Percentiles rank a stretch among this genome's conserved stretches.
phyloP scores from a whole-genome alignment of 441 rosid species.

The Brassica hybrid region DNA sequence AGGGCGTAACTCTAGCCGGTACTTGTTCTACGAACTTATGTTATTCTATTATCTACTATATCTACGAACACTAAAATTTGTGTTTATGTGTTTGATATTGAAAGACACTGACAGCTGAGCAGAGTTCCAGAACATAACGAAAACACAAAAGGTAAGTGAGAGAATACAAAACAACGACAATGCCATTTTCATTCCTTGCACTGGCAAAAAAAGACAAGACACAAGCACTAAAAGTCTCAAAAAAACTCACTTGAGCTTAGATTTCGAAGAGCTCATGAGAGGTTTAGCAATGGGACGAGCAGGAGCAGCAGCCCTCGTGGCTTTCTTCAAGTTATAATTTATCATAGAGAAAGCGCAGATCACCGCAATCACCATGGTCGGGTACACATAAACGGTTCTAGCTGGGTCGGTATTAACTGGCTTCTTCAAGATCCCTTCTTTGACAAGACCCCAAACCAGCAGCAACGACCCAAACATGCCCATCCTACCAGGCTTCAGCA shows the following conservation, averaged over 20 bases:
- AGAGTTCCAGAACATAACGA: background rate
- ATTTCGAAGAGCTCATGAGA: slow-evolving; percentile 80
- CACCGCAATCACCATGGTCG: slow-evolving; percentile 81
- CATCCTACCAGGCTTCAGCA: slow-evolving; percentile 89
- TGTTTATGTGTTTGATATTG: background rate
- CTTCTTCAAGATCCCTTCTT: slow-evolving; percentile 92
- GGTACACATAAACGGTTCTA: slow-evolving; percentile 75
- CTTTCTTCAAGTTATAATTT: slow-evolving; percentile 84
- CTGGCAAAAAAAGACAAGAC: background rate
- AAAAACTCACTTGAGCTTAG: slow-evolving; percentile 78
- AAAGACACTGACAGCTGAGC: background rate
- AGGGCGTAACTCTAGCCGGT: too few relatives aligned
- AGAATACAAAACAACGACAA: background rate
- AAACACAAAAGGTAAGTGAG: background rate
- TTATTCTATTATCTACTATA: too few relatives aligned
- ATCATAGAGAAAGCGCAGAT: slow-evolving; percentile 86
- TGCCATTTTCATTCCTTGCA: background rate
- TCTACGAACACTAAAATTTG: background rate
- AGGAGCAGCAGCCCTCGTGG: slow-evolving; percentile 59
- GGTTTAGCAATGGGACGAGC: slow-evolving; percentile 80
- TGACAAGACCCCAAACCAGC: slow-evolving; percentile 90
- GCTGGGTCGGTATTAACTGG: slow-evolving; percentile 73
- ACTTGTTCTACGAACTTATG: too few relatives aligned
- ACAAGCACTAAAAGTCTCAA: background rate
- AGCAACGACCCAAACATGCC: slow-evolving; percentile 92